A percentile compares a stretch with the other conserved stretches of the same genome.
Evolutionary conservation across 2,329 filamentous ascomycete species (phyloP).

Genomic region (Zalaria obscura): DNA sequence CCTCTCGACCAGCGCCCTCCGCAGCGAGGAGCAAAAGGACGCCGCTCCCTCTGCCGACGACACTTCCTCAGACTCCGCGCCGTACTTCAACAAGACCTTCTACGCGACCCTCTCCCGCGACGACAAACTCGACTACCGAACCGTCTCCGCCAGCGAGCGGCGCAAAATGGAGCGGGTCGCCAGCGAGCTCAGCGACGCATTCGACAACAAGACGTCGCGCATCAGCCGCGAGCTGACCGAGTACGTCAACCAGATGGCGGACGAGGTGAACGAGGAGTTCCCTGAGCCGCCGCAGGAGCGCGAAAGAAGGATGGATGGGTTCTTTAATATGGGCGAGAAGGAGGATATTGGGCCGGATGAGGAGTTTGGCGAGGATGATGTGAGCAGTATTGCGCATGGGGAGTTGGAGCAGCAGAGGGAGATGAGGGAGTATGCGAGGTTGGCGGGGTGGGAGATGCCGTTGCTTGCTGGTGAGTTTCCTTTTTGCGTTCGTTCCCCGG

Average conservation of each 20-base stretch:
- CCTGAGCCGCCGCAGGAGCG: constrained; percentile 2
- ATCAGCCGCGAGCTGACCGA: constrained; percentile 6
- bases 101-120: constrained; percentile 6
- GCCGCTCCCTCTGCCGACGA: background rate
- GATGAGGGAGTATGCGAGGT: constrained; percentile 71
- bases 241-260: constrained; percentile 1
- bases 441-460: constrained; percentile 93
- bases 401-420: constrained; percentile 84
- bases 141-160: constrained; percentile 6
- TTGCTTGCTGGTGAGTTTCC: constrained; percentile 55
- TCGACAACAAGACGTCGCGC: constrained; percentile 2
- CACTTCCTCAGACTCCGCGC: constrained; percentile 1
- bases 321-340: constrained; percentile 12
- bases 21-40: background rate
- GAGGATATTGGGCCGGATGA: constrained; percentile 14
- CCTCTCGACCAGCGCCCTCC: background rate
- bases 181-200: constrained; percentile 3
- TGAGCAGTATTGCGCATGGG: constrained; percentile 67
- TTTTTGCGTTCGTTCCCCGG: background rate
- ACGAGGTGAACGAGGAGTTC: constrained; percentile 6
- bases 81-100: constrained; percentile 7
- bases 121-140: constrained; percentile 7
- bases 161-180: constrained; percentile 3
- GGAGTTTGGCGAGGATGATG: constrained; percentile 66
- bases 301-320: constrained; percentile 5